Percentiles rank a stretch among this genome's conserved stretches.
Conservation (phyloP, 345 rosid genomes). For the Brassica rapa region DNA sequence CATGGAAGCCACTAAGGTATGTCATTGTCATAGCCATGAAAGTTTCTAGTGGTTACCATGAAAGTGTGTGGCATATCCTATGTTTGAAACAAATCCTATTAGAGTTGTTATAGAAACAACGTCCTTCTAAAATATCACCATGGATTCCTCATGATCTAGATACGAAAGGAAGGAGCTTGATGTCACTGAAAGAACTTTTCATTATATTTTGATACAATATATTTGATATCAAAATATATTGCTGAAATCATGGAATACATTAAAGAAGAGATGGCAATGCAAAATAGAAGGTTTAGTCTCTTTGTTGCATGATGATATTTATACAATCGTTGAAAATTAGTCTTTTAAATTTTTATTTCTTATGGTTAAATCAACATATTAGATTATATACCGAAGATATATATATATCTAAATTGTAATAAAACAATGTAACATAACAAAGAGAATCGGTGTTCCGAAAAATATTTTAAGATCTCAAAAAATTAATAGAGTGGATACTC, state of each 20-base stretch:
- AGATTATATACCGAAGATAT: no score
- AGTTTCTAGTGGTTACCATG: no score
- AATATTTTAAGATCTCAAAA: neutral
- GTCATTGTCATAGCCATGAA: no score
- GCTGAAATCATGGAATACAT: neutral
- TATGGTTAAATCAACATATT: neutral
- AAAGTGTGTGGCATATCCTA: no score
- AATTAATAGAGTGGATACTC: neutral
- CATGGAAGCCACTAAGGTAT: no score
- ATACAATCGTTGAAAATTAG: no score
- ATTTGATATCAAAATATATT: neutral
- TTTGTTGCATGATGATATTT: no score
- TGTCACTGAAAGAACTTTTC: neutral
- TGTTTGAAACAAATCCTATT: no score
- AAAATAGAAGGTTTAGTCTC: neutral
- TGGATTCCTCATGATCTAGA: neutral
- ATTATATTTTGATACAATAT: neutral
- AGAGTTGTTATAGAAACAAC: no score
- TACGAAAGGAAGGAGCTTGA: neutral
- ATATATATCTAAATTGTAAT: no score
- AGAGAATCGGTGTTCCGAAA: neutral
- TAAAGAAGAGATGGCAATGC: neutral
- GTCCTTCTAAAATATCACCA: neutral
- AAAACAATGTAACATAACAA: neutral
- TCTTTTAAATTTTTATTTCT: neutral